Conservation (phyloP, 148 eudicot genomes). For the Spergularia marina region DNA sequence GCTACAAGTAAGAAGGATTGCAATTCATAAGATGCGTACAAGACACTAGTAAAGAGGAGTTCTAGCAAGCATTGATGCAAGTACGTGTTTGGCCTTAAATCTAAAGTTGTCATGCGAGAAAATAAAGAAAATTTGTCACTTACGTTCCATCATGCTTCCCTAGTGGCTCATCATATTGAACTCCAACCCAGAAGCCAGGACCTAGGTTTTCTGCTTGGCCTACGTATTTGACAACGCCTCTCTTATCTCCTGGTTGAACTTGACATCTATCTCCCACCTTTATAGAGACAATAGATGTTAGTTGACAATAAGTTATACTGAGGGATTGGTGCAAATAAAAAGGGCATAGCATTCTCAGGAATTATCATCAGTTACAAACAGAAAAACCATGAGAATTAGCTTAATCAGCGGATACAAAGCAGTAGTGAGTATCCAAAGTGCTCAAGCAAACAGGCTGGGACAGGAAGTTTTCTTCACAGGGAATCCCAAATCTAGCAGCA, state of each 20-base stretch:
- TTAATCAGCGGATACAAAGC: neutral
- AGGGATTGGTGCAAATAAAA: neutral
- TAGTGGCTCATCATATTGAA: conserved; percentile 93
- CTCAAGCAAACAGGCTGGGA: neutral
- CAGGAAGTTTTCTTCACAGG: neutral
- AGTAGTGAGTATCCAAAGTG: neutral
- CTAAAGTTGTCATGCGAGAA: neutral
- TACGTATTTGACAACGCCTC: conserved; percentile 86
- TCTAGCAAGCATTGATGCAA: neutral
- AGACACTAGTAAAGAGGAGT: neutral
- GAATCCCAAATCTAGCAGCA: neutral
- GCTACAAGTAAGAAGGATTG: neutral
- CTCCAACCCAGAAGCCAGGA: conserved; percentile 90
- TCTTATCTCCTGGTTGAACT: conserved; percentile 92
- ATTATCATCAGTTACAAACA: neutral
- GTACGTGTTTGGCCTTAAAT: neutral
- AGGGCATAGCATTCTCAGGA: neutral
- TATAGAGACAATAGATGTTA: conserved; percentile 4
- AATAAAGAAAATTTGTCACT: conserved; percentile 22
- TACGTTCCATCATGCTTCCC: conserved; percentile 97
- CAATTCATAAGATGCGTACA: neutral
- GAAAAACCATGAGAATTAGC: neutral
- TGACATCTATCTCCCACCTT: conserved; percentile 98
- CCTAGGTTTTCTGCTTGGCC: conserved; percentile 81
- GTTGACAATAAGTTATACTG: neutral